A percentile compares a stretch with the other conserved stretches of the same genome.
These are phyloP conservation scores for Chara braunii DNA, from an alignment of 139 green algal species.

Conservation along the genomic window DNA sequence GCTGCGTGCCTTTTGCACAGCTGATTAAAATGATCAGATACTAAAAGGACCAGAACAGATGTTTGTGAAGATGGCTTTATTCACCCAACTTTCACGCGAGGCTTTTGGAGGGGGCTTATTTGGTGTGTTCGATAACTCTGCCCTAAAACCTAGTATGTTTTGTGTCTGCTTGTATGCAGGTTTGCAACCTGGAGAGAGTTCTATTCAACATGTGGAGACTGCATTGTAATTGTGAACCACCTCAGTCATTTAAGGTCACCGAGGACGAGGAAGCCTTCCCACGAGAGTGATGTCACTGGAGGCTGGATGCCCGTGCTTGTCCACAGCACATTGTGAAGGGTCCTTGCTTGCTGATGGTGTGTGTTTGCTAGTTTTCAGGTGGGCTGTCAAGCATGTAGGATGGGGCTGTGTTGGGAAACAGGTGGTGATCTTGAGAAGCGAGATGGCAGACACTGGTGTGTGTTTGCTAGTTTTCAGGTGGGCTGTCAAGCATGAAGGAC, in stretches of 20 bases:
- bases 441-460: too few relatives aligned
- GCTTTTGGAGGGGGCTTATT: not conserved
- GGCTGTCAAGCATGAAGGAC: too few relatives aligned
- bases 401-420: too few relatives aligned
- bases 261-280: constrained; percentile 10
- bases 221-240: constrained; percentile 51
- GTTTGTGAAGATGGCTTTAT: not conserved
- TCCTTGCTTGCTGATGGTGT: too few relatives aligned
- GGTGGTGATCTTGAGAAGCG: too few relatives aligned
- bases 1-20: too few relatives aligned
- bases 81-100: not conserved
- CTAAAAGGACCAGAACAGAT: not conserved
- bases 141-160: not conserved
- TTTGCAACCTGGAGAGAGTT: constrained; percentile 60
- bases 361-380: too few relatives aligned
- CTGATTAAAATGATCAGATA: too few relatives aligned
- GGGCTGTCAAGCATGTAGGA: too few relatives aligned
- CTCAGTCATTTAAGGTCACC: constrained; percentile 4
- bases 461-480: too few relatives aligned
- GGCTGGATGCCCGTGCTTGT: not conserved
- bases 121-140: not conserved
- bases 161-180: constrained; percentile 14
- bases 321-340: not conserved
- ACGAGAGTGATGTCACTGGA: not conserved
- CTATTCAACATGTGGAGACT: constrained; percentile 75